Base-by-base conservation (phyloP, 1,284 basidiomycete genomes). In the Uromyces viciae-fabae region DNA sequence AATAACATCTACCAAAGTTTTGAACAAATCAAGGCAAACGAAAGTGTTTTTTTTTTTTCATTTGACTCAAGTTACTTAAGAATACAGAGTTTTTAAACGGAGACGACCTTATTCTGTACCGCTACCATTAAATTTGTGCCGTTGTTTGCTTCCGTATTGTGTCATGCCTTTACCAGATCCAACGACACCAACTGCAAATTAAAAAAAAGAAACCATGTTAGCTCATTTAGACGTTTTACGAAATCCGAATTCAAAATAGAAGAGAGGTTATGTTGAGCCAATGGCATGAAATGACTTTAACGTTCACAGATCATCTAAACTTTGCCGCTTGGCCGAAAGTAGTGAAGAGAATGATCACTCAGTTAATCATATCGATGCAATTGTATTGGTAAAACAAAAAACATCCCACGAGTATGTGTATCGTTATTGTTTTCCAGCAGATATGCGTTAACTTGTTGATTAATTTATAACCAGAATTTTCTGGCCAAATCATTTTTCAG, bases 121-220 rank as follows among this genome's bases (percentile, higher is more conserved):
- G 42, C 33, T 64, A 9, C 78, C 78, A 33, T 80, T 80, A 84
- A 94, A 95, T 86, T 94, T 94, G 87, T 95, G 94, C 85, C 94
- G 95, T 82, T 88, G 89, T 85, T 90, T 90, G 49, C 88, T 85
- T 66, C 89, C 89, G 64, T 92, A 92, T 82, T 92, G 90, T 43
- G 94, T 96, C 91, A 97, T 94, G 43, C 94, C 94, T 86, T 92
- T 92, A 17, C 95, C 95, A 82, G 94, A 95, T 58, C 93, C 93
- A 43, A 94, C 94, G 31, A 98, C 95, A 31, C 95, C 95, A 82
- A 98, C 95, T 95, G 85, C 7, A 31, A 79, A 33, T 19, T n/a
- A 31, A 25, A 17, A 60, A 79, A 68, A 17, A 36, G 58, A 40
- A 68, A 36, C 52, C 8, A 40, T 17, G 40, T 46, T 33, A 68